phyloP scores from a whole-genome alignment of 495 filamentous ascomycete genomes.

The Aspergillus heteromorphus region DNA sequence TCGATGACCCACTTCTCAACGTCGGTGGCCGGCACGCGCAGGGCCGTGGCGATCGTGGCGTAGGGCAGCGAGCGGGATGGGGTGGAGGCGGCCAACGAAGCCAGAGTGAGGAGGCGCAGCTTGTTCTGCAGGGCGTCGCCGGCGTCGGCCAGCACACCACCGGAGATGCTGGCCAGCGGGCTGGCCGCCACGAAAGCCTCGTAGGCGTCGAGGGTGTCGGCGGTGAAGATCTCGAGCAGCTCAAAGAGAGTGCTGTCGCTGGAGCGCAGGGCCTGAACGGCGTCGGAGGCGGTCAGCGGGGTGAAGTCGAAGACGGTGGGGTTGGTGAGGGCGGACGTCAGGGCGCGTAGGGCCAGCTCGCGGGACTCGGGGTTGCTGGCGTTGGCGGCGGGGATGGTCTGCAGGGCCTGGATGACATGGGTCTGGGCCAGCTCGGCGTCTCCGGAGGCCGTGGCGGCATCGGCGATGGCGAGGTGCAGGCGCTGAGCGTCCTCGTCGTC shows the following conservation, averaged over 20 bases:
- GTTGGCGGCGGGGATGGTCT: constrained; percentile 74
- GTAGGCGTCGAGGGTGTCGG: constrained; percentile 89
- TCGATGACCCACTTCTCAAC: constrained; percentile 99
- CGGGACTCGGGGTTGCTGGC: constrained; percentile 65
- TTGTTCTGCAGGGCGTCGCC: constrained; percentile 81
- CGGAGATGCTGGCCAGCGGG: constrained; percentile 39
- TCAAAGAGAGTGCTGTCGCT: constrained; percentile 80
- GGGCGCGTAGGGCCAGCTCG: constrained; percentile 73
- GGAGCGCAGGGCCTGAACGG: constrained; percentile 77
- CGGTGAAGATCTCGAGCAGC: constrained; percentile 89
- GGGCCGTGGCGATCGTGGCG: constrained; percentile 67
- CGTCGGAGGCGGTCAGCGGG: constrained; percentile 79
- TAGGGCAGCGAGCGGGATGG: constrained; percentile 82
- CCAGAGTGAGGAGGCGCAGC: constrained; percentile 91
- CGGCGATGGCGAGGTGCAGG: constrained; percentile 71
- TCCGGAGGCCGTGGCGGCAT: constrained; percentile 68
- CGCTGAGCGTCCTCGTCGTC: constrained; percentile 76
- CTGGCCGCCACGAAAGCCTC: constrained; percentile 68
- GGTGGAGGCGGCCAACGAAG: constrained; percentile 77
- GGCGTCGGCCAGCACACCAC: constrained; percentile 49
- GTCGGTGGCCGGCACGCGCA: constrained; percentile 74
- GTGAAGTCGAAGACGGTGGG: constrained; percentile 87
- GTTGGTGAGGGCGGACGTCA: constrained; percentile 73
- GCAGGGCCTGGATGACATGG: constrained; percentile 76
- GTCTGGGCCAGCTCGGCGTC: constrained; percentile 75